Evolutionary conservation across 768 basidiomycete species (phyloP).

Genomic region (Amylocystis lapponica): DNA sequence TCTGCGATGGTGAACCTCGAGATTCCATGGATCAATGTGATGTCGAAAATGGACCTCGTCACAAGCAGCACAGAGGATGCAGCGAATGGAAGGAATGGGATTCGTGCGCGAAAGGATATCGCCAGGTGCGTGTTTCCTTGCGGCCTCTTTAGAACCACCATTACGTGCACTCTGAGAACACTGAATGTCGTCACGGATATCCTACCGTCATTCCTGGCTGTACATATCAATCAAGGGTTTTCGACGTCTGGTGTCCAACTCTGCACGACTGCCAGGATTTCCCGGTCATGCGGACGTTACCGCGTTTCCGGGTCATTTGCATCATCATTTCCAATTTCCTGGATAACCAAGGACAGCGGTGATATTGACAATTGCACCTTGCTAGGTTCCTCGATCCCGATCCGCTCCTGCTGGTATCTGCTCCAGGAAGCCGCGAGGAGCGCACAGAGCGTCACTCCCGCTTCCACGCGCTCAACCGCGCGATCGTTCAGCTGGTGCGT

Average conservation of each 20-base stretch:
- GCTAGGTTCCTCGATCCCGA: constrained; percentile 89
- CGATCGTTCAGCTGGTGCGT: constrained; percentile 88
- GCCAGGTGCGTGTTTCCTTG: constrained; percentile 51
- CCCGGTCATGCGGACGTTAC: too few relatives aligned
- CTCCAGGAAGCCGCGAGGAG: constrained; percentile 50
- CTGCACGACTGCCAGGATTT: too few relatives aligned
- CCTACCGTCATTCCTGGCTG: too few relatives aligned
- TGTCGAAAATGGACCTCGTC: constrained; percentile 99
- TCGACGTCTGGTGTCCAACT: too few relatives aligned
- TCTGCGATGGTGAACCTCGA: constrained; percentile 98
- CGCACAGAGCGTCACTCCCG: constrained; percentile 57
- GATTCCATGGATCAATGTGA: constrained; percentile 94
- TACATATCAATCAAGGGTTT: too few relatives aligned
- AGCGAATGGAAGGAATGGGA: constrained; percentile 62
- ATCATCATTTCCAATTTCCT: too few relatives aligned
- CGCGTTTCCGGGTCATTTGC: too few relatives aligned
- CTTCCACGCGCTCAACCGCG: constrained; percentile 91
- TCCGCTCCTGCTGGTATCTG: constrained; percentile 72
- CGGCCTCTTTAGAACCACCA: too few relatives aligned
- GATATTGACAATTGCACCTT: background rate
- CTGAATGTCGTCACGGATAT: too few relatives aligned
- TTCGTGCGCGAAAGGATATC: constrained; percentile 71
- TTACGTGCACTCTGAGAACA: too few relatives aligned
- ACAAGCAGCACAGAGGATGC: constrained; percentile 58
- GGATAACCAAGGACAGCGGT: too few relatives aligned